These are phyloP conservation scores for Mortierella sp. DNA, from an alignment of 371 early-diverging fungal genomes.

Conservation along the genomic window DNA sequence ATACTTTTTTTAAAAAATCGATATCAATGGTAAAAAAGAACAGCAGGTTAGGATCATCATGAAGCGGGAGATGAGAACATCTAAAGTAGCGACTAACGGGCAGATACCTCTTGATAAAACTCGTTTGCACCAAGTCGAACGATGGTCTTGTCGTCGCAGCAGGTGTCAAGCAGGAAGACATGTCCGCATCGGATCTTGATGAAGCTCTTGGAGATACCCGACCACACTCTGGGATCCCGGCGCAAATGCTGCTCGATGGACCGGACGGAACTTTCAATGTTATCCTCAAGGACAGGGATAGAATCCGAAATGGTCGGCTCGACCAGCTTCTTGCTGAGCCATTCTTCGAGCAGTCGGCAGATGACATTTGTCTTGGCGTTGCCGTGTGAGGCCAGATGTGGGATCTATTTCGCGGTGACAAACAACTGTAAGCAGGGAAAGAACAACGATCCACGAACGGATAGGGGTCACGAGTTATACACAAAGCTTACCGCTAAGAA, in stretches of 20 bases:
- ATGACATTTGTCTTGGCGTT: constrained; percentile 45
- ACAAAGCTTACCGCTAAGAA: constrained; percentile 38
- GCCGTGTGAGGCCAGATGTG: constrained; percentile 50
- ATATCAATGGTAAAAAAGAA: too few relatives aligned
- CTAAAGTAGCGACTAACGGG: neutral
- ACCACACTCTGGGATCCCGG: constrained; percentile 37
- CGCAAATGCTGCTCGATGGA: constrained; percentile 37
- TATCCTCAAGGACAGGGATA: constrained; percentile 47
- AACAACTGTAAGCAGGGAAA: too few relatives aligned
- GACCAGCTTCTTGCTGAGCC: constrained; percentile 45
- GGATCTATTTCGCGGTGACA: constrained; percentile 24
- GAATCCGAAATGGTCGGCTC: constrained; percentile 51
- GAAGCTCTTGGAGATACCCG: constrained; percentile 41
- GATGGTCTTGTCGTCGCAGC: constrained; percentile 47
- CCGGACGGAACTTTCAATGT: constrained; percentile 34
- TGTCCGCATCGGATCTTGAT: constrained; percentile 48
- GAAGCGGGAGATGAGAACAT: too few relatives aligned
- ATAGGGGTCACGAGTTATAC: too few relatives aligned
- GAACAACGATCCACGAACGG: too few relatives aligned
- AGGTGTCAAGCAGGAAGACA: constrained; percentile 44
- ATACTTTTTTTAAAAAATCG: constrained; percentile 22
- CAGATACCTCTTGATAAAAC: constrained; percentile 41
- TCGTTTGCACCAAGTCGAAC: constrained; percentile 47
- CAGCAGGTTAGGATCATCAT: too few relatives aligned
- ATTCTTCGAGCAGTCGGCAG: constrained; percentile 36